phyloP scores from a whole-genome alignment of 331 rosid genomes.

The Pyrus hybrid region DNA sequence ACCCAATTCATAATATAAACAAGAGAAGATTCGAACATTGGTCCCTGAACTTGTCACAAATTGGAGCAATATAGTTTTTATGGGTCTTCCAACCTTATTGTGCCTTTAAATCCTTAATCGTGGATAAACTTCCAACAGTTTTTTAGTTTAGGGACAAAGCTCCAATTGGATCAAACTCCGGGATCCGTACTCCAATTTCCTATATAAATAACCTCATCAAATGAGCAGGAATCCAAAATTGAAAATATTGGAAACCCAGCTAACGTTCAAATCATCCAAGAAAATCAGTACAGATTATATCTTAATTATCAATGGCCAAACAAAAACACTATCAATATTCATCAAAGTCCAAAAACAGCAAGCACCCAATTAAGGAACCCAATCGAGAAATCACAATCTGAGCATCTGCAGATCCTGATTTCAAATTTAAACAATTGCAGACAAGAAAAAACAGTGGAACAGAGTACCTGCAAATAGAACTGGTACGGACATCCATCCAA shows the following conservation, averaged over 20 bases:
- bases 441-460: not conserved
- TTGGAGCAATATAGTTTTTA: not conserved
- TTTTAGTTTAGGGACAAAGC: not conserved
- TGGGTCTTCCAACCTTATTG: not conserved
- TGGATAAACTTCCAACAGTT: not conserved
- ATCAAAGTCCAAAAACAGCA: not conserved
- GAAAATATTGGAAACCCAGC: not conserved
- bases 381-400: not conserved
- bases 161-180: not conserved
- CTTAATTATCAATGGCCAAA: not conserved
- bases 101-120: not conserved
- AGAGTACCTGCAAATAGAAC: slow-evolving; percentile 62
- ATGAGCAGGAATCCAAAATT: not conserved
- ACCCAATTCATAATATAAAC: not conserved
- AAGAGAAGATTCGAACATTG: not conserved
- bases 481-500: slow-evolving; percentile 94
- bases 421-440: not conserved
- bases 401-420: not conserved
- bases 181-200: not conserved
- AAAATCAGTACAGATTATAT: not conserved
- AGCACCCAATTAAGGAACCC: not conserved
- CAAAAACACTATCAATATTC: not conserved
- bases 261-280: not conserved
- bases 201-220: not conserved
- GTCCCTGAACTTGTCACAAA: not conserved